These are phyloP conservation scores for Bifiguratus adelaidae DNA, from an alignment of 192 early-diverging fungal genomes.

Conservation along the genomic window DNA sequence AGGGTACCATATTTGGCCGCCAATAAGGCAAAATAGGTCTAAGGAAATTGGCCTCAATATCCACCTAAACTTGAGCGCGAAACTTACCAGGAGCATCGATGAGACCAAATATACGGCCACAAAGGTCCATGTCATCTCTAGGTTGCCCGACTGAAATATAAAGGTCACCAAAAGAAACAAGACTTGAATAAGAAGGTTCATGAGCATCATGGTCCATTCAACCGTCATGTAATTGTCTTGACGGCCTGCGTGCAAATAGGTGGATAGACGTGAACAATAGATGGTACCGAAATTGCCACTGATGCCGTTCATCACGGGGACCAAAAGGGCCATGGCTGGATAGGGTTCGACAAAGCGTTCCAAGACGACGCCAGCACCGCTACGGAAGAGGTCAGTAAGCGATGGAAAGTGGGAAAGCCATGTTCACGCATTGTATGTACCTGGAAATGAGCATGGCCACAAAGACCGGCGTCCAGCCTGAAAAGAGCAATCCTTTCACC, in stretches of 20 bases:
- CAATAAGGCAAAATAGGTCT: conserved; percentile 39
- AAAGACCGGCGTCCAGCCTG: conserved; percentile 72
- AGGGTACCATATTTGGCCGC: conserved; percentile 45
- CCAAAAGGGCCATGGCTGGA: conserved; percentile 50
- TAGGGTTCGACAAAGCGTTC: conserved; percentile 55
- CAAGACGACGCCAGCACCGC: conserved; percentile 51
- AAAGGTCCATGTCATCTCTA: conserved; percentile 29
- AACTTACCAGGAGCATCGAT: conserved; percentile 42
- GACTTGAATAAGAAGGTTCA: conserved; percentile 59
- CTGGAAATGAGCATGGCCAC: conserved; percentile 66
- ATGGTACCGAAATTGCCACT: conserved; percentile 74
- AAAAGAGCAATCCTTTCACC: conserved; percentile 50
- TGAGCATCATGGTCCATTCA: conserved; percentile 47
- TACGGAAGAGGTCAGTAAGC: too few species aligned
- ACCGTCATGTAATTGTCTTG: conserved; percentile 32
- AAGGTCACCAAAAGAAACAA: conserved; percentile 41
- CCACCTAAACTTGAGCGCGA: too few species aligned
- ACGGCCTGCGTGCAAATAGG: conserved; percentile 47
- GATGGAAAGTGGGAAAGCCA: conserved; percentile 16
- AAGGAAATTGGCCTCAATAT: too few species aligned
- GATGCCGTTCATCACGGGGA: conserved; percentile 62
- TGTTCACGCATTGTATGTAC: too few species aligned
- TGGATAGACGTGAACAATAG: conserved; percentile 64
- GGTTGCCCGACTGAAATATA: conserved; percentile 28
- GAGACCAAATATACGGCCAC: conserved; percentile 38